Percentiles rank a stretch among this genome's conserved stretches.
Evolutionary conservation across 164 flowering plant species (phyloP).

Genomic region (Buxus sempervirens): DNA sequence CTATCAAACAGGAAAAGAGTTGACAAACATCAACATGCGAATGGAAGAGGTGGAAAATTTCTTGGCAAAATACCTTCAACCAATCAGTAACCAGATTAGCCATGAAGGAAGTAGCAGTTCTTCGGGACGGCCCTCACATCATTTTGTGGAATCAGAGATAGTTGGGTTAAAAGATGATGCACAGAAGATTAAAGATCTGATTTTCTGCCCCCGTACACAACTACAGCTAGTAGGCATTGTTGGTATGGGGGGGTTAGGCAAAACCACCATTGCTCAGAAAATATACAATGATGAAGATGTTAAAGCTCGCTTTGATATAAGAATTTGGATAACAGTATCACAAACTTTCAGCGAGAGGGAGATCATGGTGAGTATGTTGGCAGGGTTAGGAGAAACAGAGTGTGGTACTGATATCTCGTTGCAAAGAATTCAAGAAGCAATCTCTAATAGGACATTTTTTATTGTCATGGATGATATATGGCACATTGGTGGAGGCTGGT

Average conservation of each 20-base stretch:
- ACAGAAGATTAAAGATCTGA: slow-evolving; percentile 13
- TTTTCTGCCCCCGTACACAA: not conserved
- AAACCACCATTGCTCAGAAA: slow-evolving; percentile 18
- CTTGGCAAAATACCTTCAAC: not conserved
- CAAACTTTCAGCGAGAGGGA: not conserved
- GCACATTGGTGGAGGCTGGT: slow-evolving; percentile 7
- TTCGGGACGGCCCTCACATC: slow-evolving; percentile 6
- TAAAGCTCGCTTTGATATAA: not conserved
- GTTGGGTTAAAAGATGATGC: slow-evolving; percentile 15
- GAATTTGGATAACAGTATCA: slow-evolving; percentile 21
- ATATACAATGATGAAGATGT: slow-evolving; percentile 2
- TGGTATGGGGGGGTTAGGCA: slow-evolving; percentile 26
- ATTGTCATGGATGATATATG: slow-evolving; percentile 19
- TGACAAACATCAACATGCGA: slow-evolving; percentile 14
- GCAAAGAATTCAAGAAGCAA: slow-evolving; percentile 3
- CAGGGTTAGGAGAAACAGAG: slow-evolving; percentile 1
- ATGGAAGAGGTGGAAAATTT: slow-evolving; percentile 9
- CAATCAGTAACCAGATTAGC: not conserved
- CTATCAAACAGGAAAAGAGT: slow-evolving; percentile 12
- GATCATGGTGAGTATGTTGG: slow-evolving; percentile 20
- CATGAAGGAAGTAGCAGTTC: not conserved
- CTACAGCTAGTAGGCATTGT: slow-evolving; percentile 16
- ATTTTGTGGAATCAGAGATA: slow-evolving; percentile 6
- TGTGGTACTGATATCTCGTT: not conserved
- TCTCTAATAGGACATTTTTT: slow-evolving; percentile 9